Percentiles rank a stretch among this genome's conserved stretches.
These are phyloP conservation scores for Suillus ampliporus DNA, from an alignment of 768 basidiomycete species.

Conservation along the genomic window DNA sequence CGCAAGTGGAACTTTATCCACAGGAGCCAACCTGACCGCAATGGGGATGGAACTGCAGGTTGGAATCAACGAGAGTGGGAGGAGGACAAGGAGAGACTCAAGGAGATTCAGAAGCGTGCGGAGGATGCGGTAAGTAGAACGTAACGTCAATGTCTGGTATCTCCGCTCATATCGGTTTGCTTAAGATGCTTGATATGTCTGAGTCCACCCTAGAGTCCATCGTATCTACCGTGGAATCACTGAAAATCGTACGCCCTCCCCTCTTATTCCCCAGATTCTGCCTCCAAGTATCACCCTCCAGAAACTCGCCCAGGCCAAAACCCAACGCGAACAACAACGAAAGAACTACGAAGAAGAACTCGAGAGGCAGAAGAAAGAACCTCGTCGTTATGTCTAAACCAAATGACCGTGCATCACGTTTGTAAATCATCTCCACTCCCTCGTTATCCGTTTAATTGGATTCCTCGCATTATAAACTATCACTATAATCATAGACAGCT, in stretches of 20 bases:
- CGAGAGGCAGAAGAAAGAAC: slow-evolving; percentile 50
- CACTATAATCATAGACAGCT: neutral
- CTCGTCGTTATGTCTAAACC: slow-evolving; percentile 33
- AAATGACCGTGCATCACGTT: slow-evolving; percentile 19
- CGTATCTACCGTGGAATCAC: slow-evolving; percentile 56
- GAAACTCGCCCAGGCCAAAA: slow-evolving; percentile 38
- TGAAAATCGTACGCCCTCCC: slow-evolving; percentile 60
- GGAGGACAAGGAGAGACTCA: slow-evolving; percentile 52
- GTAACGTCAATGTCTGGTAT: neutral
- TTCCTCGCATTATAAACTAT: slow-evolving; percentile 24
- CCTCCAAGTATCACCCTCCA: slow-evolving; percentile 18
- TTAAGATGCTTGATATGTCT: slow-evolving; percentile 64
- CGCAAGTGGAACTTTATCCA: slow-evolving; percentile 14
- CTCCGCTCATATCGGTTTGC: neutral
- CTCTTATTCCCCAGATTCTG: neutral
- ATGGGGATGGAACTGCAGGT: slow-evolving; percentile 23
- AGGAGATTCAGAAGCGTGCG: slow-evolving; percentile 53
- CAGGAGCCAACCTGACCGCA: slow-evolving; percentile 12
- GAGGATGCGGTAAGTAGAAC: slow-evolving; percentile 50
- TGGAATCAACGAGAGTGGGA: slow-evolving; percentile 45
- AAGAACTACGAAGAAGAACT: slow-evolving; percentile 59
- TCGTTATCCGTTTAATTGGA: slow-evolving; percentile 28
- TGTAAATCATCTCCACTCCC: slow-evolving; percentile 26
- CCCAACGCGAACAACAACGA: slow-evolving; percentile 31
- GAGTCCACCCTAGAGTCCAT: slow-evolving; percentile 71